Evolutionary conservation across 495 filamentous ascomycete species (phyloP), one percentile per base, ranked within the genome.

Genomic region (Stereocaulon alpinum): DNA sequence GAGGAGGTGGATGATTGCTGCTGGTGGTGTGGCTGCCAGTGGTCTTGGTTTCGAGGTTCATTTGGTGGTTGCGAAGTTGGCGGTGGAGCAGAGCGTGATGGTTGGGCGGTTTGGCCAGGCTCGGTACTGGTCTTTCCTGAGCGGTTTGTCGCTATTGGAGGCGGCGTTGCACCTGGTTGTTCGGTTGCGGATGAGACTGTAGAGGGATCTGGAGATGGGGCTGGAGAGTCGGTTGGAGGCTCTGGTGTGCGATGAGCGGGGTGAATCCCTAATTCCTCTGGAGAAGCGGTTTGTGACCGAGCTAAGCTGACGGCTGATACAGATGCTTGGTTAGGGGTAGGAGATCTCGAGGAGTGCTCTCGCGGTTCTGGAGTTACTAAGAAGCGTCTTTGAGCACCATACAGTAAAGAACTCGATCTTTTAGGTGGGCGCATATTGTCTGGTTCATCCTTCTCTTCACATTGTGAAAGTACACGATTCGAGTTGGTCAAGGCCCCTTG

Each of bases 371-470:
- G 48, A 40, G 56, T 41, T 49, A 47, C 40, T 27, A 57, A 54
- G 2, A n/a, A 47, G 18, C 50, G 59, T 37, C 41, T 41, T 4
- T 60, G 40, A 18, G 60, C 53, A 27, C 51, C 59, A 27, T 65
- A 53, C 22, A 64, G 41, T n/a, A 67, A 49, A 15, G 65, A 67
- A 41, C 65, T 67, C n/a, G 65, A 63, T 53, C 65, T 40, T 53
- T 67, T 67, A 9, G 58, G 63, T 40, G 51, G 37, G 41, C 18
- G 40, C n/a, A 40, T 49, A 32, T 40, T 41, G 10, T 65, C 63
- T 4, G 22, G 2, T 24, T 40, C 29, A 17, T 40, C 53, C 5
- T 65, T 60, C 7, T 18, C 11, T 24, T 32, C 42, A 14, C 42
- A 63, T 27, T 61, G 44, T 45, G 34, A 22, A 43, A 64, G 44